phyloP scores from a whole-genome alignment of 2,329 filamentous ascomycete species.

The Diaporthe amygdali region DNA sequence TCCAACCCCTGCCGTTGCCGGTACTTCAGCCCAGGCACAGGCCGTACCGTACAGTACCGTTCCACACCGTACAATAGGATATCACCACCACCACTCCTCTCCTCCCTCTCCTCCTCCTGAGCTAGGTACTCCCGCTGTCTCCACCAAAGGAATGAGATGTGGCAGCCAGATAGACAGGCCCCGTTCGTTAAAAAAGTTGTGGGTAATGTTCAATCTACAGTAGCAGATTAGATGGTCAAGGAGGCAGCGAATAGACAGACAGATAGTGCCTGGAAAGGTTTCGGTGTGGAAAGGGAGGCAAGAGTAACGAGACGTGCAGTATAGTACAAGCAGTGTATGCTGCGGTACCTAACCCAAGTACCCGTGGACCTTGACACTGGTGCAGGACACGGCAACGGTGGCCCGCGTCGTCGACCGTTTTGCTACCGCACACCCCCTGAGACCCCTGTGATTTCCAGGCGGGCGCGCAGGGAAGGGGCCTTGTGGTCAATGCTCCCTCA shows the following conservation, averaged over 20 bases:
- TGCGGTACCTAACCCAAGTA: no score
- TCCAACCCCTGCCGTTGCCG: slow-evolving; percentile 19
- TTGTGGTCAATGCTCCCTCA: slow-evolving; percentile 22
- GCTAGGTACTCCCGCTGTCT: neutral
- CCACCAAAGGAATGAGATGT: neutral
- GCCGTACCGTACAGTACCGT: neutral
- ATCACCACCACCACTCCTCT: neutral
- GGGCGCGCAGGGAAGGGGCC: slow-evolving; percentile 18
- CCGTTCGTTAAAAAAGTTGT: neutral
- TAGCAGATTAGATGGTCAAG: neutral
- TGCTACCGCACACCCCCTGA: slow-evolving; percentile 16
- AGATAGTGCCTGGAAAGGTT: neutral
- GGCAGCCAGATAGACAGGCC: neutral
- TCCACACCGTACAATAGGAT: neutral
- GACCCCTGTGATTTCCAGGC: slow-evolving; percentile 21
- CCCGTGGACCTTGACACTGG: no score
- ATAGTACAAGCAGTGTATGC: neutral
- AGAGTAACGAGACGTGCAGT: no score
- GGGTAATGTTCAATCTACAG: neutral
- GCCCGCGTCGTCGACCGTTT: slow-evolving; percentile 19
- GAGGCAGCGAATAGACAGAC: neutral
- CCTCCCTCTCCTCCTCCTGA: neutral
- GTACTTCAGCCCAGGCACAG: slow-evolving; percentile 14
- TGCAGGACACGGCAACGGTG: slow-evolving; percentile 3
- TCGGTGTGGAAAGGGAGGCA: no score